A percentile compares a stretch with the other conserved stretches of the same genome.
phyloP scores from a whole-genome alignment of 2,329 filamentous ascomycete genomes.

The Aspergillus quadricinctus region DNA sequence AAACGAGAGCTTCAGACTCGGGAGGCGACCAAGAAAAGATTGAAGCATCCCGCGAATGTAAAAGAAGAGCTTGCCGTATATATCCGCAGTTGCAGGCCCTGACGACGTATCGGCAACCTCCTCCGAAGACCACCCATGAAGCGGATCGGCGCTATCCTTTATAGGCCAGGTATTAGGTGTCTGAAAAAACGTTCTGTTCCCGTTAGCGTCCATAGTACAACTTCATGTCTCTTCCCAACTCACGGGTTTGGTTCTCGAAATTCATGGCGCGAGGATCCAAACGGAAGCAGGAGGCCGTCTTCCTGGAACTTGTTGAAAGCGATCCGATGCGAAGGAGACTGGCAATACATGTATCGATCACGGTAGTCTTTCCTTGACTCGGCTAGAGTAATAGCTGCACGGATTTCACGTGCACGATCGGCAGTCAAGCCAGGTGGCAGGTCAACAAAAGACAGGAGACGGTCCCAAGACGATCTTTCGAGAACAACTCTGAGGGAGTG shows the following conservation, averaged over 20 bases:
- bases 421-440: slow-evolving; percentile 21
- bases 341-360: slow-evolving; percentile 25
- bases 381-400: slow-evolving; percentile 26
- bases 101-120: slow-evolving; percentile 22
- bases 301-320: slow-evolving; percentile 27
- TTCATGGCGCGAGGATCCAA: slow-evolving; percentile 25
- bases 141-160: slow-evolving; percentile 33
- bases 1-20: slow-evolving; percentile 20
- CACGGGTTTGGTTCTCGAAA: slow-evolving; percentile 42
- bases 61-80: slow-evolving; percentile 38
- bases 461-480: slow-evolving; percentile 27
- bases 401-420: slow-evolving; percentile 18
- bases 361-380: slow-evolving; percentile 27
- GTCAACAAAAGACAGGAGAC: slow-evolving; percentile 22
- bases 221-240: slow-evolving; percentile 10
- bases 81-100: slow-evolving; percentile 27
- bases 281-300: slow-evolving; percentile 41
- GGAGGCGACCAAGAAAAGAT: slow-evolving; percentile 27
- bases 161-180: slow-evolving; percentile 31
- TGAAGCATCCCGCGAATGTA: slow-evolving; percentile 28
- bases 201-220: not conserved
- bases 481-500: slow-evolving; percentile 26
- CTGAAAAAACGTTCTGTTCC: slow-evolving; percentile 34
- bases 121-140: slow-evolving; percentile 31
- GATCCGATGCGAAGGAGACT: slow-evolving; percentile 23